phyloP scores from a whole-genome alignment of 306 rosid species.

The Boehmeria nivea region DNA sequence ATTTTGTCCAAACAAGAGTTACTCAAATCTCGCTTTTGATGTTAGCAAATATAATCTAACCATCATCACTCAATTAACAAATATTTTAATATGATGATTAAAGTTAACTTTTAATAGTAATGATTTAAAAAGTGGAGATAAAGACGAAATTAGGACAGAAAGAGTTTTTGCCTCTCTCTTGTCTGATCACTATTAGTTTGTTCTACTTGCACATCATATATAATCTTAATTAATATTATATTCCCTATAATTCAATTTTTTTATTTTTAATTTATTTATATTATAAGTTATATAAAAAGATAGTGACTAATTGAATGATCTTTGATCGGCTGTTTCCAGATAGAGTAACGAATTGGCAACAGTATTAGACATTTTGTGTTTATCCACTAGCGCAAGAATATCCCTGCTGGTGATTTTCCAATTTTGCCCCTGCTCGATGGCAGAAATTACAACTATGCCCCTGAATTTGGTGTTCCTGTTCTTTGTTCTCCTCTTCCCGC shows the following conservation, averaged over 20 bases:
- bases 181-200: not conserved
- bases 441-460: constrained; percentile 19
- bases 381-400: constrained; percentile 5
- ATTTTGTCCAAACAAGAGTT: no score
- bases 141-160: not conserved
- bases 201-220: not conserved
- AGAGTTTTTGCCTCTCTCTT: not conserved
- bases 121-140: not conserved
- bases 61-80: constrained; percentile 11
- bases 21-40: no score
- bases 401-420: constrained; percentile 18
- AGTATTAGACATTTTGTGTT: constrained; percentile 6
- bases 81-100: not conserved
- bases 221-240: not conserved
- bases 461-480: constrained; percentile 12
- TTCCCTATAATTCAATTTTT: not conserved
- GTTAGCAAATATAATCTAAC: not conserved
- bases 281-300: not conserved
- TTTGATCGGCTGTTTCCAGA: constrained; percentile 30
- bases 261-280: not conserved
- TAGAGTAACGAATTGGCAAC: constrained; percentile 26
- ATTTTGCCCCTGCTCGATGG: constrained; percentile 48
- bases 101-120: not conserved
- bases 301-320: constrained; percentile 1
- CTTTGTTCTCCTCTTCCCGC: constrained; percentile 37